Evolutionary conservation across 176 grass and related monocot genomes (phyloP), one percentile per base, ranked within the genome.

Genomic region (Paspalum vaginatum): DNA sequence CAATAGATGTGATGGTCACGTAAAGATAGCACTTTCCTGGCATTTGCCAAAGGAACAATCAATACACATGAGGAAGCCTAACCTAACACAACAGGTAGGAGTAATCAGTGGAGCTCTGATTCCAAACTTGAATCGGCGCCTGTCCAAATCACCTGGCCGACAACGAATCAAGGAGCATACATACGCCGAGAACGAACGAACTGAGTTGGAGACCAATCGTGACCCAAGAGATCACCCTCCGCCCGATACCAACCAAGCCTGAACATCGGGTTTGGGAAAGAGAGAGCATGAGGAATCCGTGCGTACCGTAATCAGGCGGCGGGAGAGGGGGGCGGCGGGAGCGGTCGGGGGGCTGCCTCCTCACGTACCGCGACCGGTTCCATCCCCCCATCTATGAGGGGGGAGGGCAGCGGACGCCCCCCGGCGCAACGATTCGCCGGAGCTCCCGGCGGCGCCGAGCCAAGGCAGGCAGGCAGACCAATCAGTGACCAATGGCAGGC

Each of bases 11-110:
- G 45, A 11, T 43, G 25, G 22, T 55, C 4, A 55, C 37, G 27
- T 51, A 83, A 78, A 87, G 24, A 5, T 64, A 71, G 24, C 39
- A 72, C 48, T 64, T 44, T 44, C 64, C 24, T 57, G 20, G 17
- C 24, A 70, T 21, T 46, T 42, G 9, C 5, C 32, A 32, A 32
- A 56, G 25, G 37, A 73, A 70, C 72, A 38, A 9, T 51, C 22
- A 53, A 51, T 13, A 70, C 37, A 9, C 2, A 18, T 4, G 57
- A 10, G 11, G 0, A 18, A 70, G 15, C 22, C 20, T 63, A 44
- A 3, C 32, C 32, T 32, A 32, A 38, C 4, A 21, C 9, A 67
- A 65, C 4, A 46, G 22, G 18, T 32, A 32, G 32, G 32, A 2
- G 32, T 32, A 32, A 32, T 32, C 32, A 32, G 32, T 32, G n/a